Evolutionary conservation across 169 alveolate genomes (phyloP), one percentile per base, ranked within the genome.

Genomic region (Eimeria maxima): DNA sequence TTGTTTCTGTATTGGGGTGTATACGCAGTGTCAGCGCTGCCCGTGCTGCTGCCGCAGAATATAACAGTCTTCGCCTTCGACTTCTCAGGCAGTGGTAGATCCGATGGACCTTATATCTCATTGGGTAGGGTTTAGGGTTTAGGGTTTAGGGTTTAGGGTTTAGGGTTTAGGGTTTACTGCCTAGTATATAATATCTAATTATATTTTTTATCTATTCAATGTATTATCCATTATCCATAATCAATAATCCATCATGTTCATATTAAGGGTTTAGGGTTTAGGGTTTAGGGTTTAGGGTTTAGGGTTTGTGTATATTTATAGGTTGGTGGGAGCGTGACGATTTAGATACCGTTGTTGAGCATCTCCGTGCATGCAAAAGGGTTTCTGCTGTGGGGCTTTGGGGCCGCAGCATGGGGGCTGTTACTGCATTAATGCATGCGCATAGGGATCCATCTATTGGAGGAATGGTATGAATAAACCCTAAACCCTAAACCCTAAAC

Each of bases 321-420:
- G 88, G 57, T 6, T 45, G 42, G 22, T 27, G 98, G 94, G 99
- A 99, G 90, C 95, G 98, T 29, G 98, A 98, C 71, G 99, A 98
- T 95, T 97, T 99, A 29, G 97, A 97, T 65, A 87, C 97, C 1
- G 98, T 98, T 11, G 97, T 99, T 16, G 98, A 98, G 38, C 98
- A 97, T 96, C 96, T 98, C 78, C 97, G 99, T 84, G 91, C 97
- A 45, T 96, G 97, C 38, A 97, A 97, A 24, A 96, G 95, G 45
- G 99, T 98, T 76, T 97, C 99, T 10, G 88, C 98, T 7, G 98
- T 99, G 53, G 99, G 99, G 20, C 96, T 99, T 13, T 99, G 99
- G 99, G 99, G 99, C 73, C 95, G 99, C 92, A 97, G 99, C 20
- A 99, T 99, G 99, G 99, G 99, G 13, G 99, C 99, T 3, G 99